These are phyloP conservation scores for Amphirosellinia nigrospora DNA, from an alignment of 495 filamentous ascomycete genomes.

Conservation along the genomic window DNA sequence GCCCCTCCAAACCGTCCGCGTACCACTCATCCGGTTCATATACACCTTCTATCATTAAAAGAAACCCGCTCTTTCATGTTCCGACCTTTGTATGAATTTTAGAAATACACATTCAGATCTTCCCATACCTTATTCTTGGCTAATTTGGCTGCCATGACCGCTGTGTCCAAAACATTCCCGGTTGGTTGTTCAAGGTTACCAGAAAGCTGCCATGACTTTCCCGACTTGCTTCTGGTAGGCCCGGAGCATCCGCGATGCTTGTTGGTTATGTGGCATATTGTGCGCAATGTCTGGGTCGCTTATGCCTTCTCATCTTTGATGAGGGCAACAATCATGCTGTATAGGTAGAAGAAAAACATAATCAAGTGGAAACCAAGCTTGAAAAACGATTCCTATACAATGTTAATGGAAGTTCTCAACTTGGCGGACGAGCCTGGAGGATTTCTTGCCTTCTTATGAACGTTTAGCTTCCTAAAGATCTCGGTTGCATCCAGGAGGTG, in stretches of 20 bases:
- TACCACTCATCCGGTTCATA: slow-evolving; percentile 21
- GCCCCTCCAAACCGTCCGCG: background rate
- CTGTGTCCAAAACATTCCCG: slow-evolving; percentile 14
- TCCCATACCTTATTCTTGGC: background rate
- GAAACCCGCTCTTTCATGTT: background rate
- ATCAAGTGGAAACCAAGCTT: slow-evolving; percentile 98
- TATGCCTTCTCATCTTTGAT: slow-evolving; percentile 94
- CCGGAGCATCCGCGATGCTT: background rate
- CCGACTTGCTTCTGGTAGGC: background rate
- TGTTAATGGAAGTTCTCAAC: background rate
- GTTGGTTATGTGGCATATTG: background rate
- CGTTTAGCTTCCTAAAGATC: slow-evolving; percentile 98
- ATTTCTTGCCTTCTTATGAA: slow-evolving; percentile 92
- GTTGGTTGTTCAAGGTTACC: slow-evolving; percentile 2
- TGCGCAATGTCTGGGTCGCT: slow-evolving; percentile 28
- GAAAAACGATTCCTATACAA: slow-evolving; percentile 88
- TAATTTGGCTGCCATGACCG: background rate
- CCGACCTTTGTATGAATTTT: slow-evolving; percentile 13
- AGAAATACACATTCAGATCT: slow-evolving; percentile 19
- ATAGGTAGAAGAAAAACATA: slow-evolving; percentile 99
- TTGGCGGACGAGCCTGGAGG: background rate
- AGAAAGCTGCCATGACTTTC: background rate
- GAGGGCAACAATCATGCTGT: slow-evolving; percentile 98
- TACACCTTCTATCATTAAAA: slow-evolving; percentile 23
- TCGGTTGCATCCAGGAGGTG: slow-evolving; percentile 97